phyloP scores from a whole-genome alignment of 495 filamentous ascomycete genomes.

The Antarctomyces pellizariae region DNA sequence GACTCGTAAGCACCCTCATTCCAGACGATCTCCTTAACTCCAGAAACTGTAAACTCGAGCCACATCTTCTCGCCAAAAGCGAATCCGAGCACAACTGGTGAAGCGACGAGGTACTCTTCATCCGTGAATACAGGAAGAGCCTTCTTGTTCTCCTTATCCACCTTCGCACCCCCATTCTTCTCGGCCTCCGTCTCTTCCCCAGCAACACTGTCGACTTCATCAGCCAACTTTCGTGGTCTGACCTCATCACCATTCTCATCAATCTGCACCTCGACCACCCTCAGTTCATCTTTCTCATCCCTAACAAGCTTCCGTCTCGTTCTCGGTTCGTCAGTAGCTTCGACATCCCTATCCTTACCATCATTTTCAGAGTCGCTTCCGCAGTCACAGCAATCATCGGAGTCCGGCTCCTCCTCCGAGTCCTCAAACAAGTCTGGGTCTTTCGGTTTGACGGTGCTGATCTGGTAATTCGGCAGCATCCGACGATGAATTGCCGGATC shows the following conservation, averaged over 20 bases:
- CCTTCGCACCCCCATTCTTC: constrained; percentile 2
- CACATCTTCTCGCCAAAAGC: constrained; percentile 77
- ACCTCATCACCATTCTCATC: constrained; percentile 40
- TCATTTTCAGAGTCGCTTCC: constrained; percentile 18
- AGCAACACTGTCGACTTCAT: constrained; percentile 23
- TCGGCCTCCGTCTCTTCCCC: constrained; percentile 15
- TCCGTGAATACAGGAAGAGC: constrained; percentile 40
- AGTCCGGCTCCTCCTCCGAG: constrained; percentile 34
- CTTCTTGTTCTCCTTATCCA: constrained; percentile 14
- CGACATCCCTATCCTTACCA: constrained; percentile 14
- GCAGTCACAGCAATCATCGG: constrained; percentile 22
- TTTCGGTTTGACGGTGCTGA: constrained; percentile 56
- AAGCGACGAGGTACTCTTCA: constrained; percentile 72
- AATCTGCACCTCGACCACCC: constrained; percentile 34
- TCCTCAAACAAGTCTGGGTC: constrained; percentile 43
- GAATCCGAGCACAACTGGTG: constrained; percentile 84
- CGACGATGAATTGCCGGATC: constrained; percentile 70
- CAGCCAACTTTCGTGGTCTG: constrained; percentile 39
- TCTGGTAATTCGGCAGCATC: constrained; percentile 72
- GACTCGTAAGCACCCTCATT: constrained; percentile 62
- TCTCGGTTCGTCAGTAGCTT: constrained; percentile 27
- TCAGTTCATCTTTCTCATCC: constrained; percentile 34
- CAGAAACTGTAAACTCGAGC: constrained; percentile 73
- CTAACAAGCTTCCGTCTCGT: constrained; percentile 42
- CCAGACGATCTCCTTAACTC: constrained; percentile 63